Evolutionary conservation across 2,329 filamentous ascomycete genomes (phyloP).

Genomic region (Hypoxylon sp.): DNA sequence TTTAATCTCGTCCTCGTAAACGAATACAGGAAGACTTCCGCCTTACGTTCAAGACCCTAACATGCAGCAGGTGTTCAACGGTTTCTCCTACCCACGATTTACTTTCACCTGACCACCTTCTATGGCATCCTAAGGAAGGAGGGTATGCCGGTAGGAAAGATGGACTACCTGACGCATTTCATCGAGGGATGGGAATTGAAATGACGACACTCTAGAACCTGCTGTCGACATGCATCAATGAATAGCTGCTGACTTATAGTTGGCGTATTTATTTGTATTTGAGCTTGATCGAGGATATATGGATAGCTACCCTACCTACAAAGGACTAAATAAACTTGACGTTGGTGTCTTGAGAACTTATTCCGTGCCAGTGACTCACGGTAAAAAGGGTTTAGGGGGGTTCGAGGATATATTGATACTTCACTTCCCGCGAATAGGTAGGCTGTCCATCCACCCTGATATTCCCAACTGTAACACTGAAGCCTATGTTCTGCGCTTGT

Average conservation of each 20-base stretch:
- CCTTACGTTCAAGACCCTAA: slow-evolving; percentile 12
- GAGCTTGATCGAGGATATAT: not conserved
- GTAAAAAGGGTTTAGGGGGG: not conserved
- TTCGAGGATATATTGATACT: not conserved
- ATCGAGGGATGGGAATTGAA: slow-evolving; percentile 38
- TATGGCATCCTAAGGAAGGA: slow-evolving; percentile 74
- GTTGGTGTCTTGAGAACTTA: not conserved
- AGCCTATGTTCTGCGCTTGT: not conserved
- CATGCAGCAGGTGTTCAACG: slow-evolving; percentile 56
- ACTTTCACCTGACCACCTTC: slow-evolving; percentile 72
- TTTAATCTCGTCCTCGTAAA: not conserved
- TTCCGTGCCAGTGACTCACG: not conserved
- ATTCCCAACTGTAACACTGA: not conserved
- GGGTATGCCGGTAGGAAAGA: slow-evolving; percentile 74
- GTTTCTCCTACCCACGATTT: slow-evolving; percentile 72
- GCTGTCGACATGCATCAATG: not conserved
- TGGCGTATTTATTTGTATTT: not conserved
- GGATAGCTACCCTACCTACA: not conserved
- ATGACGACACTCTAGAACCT: not conserved
- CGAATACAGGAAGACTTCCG: not conserved
- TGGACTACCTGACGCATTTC: slow-evolving; percentile 62
- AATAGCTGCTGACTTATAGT: not conserved
- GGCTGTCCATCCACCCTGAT: not conserved
- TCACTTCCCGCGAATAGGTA: not conserved
- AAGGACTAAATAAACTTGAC: not conserved